Evolutionary conservation across 495 filamentous ascomycete species (phyloP), one percentile per base, ranked within the genome.

Genomic region (Hypoxylon perforatum): DNA sequence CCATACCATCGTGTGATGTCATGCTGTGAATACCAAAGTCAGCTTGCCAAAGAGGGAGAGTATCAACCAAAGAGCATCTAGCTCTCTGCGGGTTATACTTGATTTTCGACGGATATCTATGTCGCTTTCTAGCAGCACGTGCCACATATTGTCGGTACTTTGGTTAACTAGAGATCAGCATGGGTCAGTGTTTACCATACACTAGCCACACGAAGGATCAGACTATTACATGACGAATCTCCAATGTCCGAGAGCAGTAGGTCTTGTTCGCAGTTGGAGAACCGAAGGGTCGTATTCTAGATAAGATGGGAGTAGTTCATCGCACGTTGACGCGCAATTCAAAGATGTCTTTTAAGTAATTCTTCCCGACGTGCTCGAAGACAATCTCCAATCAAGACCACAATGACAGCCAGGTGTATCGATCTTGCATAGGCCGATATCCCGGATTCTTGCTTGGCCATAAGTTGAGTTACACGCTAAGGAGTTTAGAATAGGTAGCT

Each of bases 311-410:
- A n/a, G 22, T 48, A 65, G 21, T 12, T 49, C 15, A 33, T 19
- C 22, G 48, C 51, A 41, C 9, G 36, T 14, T 3, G 36, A 39
- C 4, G 12, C 36, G 36, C 11, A 39, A 5, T 39, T 39, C 36
- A 14, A 39, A 39, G 36, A 8, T 14, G 3, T 50, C 9, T 18
- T 4, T 21, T 18, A 21, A 51, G 39, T 55, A 39, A 17, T 41
- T 53, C 41, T 46, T 12, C 10, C 38, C 33, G 28, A 18, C 15
- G 22, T 15, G 23, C 23, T 10, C 12, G 38, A 58, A 36, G 23
- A 35, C 1, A 57, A 55, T 53, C 53, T 54, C 59, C 54, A 63
- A 68, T 68, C 47, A 67, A 35, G 28, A 30, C 19, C 17, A 47
- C 17, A n/a, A 54, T 17, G 44, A 6, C 33, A 30, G 22, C 57